phyloP scores from a whole-genome alignment of 164 flowering plant genomes.

The Paratinospora sagittata region DNA sequence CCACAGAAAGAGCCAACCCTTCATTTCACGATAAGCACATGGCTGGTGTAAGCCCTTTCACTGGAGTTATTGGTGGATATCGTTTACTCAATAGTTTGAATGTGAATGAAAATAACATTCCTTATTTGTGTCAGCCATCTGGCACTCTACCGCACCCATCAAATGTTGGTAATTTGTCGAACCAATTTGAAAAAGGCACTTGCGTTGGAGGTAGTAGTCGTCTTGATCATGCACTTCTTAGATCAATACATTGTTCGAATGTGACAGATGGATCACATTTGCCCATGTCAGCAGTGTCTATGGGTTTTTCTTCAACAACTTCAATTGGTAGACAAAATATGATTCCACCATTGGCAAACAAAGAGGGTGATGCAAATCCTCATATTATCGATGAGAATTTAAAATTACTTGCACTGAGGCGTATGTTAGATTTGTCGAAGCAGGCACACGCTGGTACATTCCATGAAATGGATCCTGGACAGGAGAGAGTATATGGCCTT shows the following conservation, averaged over 20 bases:
- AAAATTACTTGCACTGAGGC: conserved; percentile 35
- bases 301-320: conserved; percentile 24
- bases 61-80: conserved; percentile 16
- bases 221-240: conserved; percentile 14
- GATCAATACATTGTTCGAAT: conserved; percentile 17
- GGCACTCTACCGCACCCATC: conserved; percentile 20
- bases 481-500: conserved; percentile 15
- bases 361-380: conserved; percentile 21
- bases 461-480: conserved; percentile 17
- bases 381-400: conserved; percentile 32
- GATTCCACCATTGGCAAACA: conserved; percentile 16
- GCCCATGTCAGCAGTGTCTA: conserved; percentile 19
- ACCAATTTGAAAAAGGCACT: conserved; percentile 17
- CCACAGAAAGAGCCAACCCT: conserved; percentile 10
- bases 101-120: conserved; percentile 14
- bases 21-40: conserved; percentile 21
- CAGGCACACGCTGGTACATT: conserved; percentile 24
- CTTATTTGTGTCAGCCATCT: conserved; percentile 17
- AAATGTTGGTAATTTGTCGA: conserved; percentile 20
- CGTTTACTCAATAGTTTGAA: conserved; percentile 15
- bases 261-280: conserved; percentile 15
- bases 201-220: conserved; percentile 20
- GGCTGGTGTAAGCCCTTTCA: conserved; percentile 10
- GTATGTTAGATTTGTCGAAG: conserved; percentile 32
- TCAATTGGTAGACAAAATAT: conserved; percentile 15